Conservation (phyloP, 345 rosid genomes). For the Aquilaria malaccensis region DNA sequence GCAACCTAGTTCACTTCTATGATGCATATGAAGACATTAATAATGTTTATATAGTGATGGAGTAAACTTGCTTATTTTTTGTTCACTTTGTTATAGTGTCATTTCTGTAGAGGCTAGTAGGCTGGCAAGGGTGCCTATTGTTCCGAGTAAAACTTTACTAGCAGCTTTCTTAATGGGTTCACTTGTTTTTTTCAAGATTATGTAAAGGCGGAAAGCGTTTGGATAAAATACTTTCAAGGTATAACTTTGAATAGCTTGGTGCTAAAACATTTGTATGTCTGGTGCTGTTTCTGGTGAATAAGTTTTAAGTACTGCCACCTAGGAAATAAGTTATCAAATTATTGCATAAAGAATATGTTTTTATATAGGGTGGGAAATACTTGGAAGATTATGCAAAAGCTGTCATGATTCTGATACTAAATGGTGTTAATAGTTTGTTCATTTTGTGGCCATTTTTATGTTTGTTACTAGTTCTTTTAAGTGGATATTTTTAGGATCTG, state of each 20-base stretch:
- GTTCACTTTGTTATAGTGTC: background rate
- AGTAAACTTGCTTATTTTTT: conserved; percentile 46
- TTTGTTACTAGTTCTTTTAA: no score
- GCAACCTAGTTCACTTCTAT: conserved; percentile 70
- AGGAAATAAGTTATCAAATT: conserved; percentile 1
- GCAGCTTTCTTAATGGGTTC: conserved; percentile 1
- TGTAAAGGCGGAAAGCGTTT: conserved; percentile 98
- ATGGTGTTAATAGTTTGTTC: no score
- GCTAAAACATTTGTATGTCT: no score
- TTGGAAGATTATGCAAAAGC: conserved; percentile 91
- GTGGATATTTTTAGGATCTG: no score
- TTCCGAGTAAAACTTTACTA: no score
- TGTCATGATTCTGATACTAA: conserved; percentile 83
- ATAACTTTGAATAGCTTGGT: conserved; percentile 1
- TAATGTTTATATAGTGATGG: conserved; percentile 91
- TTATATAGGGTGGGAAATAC: conserved; percentile 81
- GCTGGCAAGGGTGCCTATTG: no score
- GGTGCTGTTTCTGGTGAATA: no score
- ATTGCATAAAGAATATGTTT: conserved; percentile 4
- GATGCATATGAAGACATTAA: conserved; percentile 89
- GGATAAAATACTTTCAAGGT: conserved; percentile 98
- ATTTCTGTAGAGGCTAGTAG: no score
- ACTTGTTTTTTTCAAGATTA: conserved; percentile 46
- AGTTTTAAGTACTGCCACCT: no score
- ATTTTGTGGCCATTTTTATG: no score